Percentiles rank a stretch among this genome's conserved stretches.
Conservation (phyloP, 2,329 filamentous ascomycete species). For the Diaporthe nobilis region DNA sequence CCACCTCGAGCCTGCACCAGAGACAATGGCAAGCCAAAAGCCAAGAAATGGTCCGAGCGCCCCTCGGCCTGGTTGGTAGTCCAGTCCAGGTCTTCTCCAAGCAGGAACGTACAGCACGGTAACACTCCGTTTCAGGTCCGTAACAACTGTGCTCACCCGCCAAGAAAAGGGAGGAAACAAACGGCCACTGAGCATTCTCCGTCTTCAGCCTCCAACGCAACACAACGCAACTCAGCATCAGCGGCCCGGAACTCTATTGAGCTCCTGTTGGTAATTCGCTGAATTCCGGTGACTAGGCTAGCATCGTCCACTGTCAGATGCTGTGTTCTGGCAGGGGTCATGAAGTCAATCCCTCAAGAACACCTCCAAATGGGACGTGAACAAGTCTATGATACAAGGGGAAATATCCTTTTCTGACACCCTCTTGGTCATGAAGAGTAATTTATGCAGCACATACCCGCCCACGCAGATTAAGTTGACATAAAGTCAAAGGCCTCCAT, state of each 20-base stretch:
- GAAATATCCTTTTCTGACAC: neutral
- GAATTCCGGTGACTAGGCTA: neutral
- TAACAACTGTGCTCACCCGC: neutral
- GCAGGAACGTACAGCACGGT: neutral
- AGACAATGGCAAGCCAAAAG: neutral
- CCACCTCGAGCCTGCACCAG: neutral
- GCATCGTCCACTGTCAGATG: conserved; percentile 3
- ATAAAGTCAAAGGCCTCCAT: conserved; percentile 35
- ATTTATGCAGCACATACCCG: neutral
- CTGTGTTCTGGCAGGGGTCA: conserved; percentile 11
- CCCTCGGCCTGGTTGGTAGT: neutral
- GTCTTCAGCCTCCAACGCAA: conserved; percentile 28
- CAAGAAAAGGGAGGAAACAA: conserved; percentile 5
- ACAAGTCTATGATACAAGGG: neutral
- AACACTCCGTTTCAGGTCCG: conserved; percentile 23
- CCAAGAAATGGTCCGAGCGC: conserved; percentile 29
- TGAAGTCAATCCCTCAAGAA: neutral
- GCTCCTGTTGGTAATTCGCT: neutral
- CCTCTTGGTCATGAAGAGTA: neutral
- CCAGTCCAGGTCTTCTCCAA: neutral
- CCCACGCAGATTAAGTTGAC: neutral
- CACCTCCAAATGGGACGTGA: neutral
- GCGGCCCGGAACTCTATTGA: conserved; percentile 29
- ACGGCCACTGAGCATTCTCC: conserved; percentile 8
- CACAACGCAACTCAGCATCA: conserved; percentile 6